Percentiles rank a stretch among this genome's conserved stretches.
Evolutionary conservation across 192 early-diverging fungal species (phyloP).

Genomic region (Borealophlyctis nickersoniae): DNA sequence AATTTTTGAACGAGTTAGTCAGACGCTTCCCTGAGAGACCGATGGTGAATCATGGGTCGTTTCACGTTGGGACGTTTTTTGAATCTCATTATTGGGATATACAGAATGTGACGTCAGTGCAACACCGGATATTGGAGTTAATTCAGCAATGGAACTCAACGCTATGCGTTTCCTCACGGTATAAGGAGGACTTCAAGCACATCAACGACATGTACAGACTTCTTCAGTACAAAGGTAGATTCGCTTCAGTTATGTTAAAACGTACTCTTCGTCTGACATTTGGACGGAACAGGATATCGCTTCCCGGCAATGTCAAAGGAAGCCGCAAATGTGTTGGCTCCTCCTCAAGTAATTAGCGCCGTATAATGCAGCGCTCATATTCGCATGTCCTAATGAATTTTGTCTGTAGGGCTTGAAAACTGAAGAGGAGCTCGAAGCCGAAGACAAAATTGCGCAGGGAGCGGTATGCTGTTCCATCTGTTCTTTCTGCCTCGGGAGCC

Average conservation of each 20-base stretch:
- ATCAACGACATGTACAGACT: conserved; percentile 95
- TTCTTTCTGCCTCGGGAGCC: not conserved
- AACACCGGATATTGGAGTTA: conserved; percentile 83
- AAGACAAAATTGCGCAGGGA: conserved; percentile 81
- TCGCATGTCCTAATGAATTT: too few species aligned
- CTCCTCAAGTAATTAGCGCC: conserved; percentile 18
- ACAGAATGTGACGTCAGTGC: conserved; percentile 60
- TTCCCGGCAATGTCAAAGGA: conserved; percentile 66
- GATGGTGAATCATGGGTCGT: conserved; percentile 46
- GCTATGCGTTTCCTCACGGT: conserved; percentile 78
- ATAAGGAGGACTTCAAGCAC: conserved; percentile 89
- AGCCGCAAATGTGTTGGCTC: conserved; percentile 60
- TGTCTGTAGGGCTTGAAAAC: conserved; percentile 72
- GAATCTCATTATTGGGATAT: not conserved
- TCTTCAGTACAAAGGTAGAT: conserved; percentile 78
- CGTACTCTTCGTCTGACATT: conserved; percentile 3
- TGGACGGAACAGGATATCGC: conserved; percentile 56
- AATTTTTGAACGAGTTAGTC: conserved; percentile 96
- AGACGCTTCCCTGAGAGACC: conserved; percentile 90
- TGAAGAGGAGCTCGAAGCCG: conserved; percentile 90
- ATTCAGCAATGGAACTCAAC: conserved; percentile 95
- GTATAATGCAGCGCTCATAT: not conserved
- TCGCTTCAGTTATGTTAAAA: not conserved
- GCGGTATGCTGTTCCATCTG: conserved; percentile 49
- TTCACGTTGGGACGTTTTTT: too few species aligned